These are phyloP conservation scores for Vaccinium myrtillus DNA, from an alignment of 148 eudicot species.

Conservation along the genomic window DNA sequence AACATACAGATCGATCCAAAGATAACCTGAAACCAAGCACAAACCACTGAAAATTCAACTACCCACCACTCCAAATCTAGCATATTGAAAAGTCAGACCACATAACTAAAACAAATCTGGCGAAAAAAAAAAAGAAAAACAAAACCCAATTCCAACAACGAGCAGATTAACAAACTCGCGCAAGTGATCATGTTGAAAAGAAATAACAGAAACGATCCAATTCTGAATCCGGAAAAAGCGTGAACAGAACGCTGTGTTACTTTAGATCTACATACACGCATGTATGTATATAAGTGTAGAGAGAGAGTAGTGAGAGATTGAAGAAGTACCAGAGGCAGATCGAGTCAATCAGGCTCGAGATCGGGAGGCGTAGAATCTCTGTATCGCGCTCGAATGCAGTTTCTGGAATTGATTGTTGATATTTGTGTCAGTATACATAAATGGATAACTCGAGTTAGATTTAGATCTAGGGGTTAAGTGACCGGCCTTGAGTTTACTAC, in stretches of 20 bases:
- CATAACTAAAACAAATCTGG: neutral
- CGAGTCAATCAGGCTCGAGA: neutral
- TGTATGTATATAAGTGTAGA: neutral
- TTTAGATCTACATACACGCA: neutral
- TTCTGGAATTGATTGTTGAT: neutral
- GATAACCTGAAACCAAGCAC: neutral
- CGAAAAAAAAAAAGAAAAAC: no score
- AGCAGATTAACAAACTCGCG: neutral
- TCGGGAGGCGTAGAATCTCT: constrained; percentile 1
- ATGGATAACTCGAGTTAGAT: constrained; percentile 2
- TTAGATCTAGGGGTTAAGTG: neutral
- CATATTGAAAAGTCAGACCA: neutral
- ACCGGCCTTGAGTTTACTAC: neutral
- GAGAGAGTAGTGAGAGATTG: constrained; percentile 5
- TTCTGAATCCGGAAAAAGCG: neutral
- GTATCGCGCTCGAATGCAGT: neutral
- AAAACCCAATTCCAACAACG: no score
- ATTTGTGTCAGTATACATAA: no score
- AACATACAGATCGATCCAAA: constrained; percentile 10
- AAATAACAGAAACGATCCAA: neutral
- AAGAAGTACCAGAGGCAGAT: constrained; percentile 11
- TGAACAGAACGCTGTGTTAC: neutral
- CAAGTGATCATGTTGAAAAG: neutral
- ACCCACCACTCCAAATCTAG: constrained; percentile 12
- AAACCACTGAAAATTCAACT: neutral